These are phyloP conservation scores for Protostelium mycophagum DNA, from an alignment of 78 protist species.

Conservation along the genomic window DNA sequence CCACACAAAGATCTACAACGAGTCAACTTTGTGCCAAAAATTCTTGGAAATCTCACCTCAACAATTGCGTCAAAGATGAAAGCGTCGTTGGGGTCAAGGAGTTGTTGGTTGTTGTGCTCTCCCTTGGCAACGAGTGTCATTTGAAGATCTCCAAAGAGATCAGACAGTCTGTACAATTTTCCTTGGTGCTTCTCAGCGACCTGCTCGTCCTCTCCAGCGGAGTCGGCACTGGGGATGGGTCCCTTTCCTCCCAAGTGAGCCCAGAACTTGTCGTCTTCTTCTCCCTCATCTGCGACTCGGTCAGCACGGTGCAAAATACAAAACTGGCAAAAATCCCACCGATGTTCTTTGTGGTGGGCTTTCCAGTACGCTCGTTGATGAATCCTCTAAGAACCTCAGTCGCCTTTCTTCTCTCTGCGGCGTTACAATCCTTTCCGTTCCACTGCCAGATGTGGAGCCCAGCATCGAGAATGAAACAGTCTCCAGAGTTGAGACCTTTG, in stretches of 20 bases:
- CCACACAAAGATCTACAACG: constrained; percentile 25
- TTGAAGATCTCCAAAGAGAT: background rate
- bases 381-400: constrained; percentile 7
- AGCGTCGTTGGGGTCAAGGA: constrained; percentile 28
- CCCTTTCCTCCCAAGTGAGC: constrained; percentile 22
- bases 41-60: background rate
- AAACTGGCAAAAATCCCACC: background rate
- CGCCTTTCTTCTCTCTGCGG: constrained; percentile 37
- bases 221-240: background rate
- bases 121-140: constrained; percentile 24
- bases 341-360: background rate
- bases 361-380: constrained; percentile 35
- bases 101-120: background rate
- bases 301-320: background rate
- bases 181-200: background rate
- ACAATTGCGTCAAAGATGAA: constrained; percentile 35
- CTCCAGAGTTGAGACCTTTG: constrained; percentile 44
- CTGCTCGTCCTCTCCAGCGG: background rate
- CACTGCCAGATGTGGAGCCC: constrained; percentile 44
- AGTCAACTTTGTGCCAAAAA: too few relatives aligned
- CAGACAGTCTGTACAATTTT: background rate
- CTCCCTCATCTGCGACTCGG: constrained; percentile 11
- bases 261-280: constrained; percentile 30
- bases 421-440: constrained; percentile 36
- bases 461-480: constrained; percentile 51